Conservation (phyloP, 2,329 filamentous ascomycete species). For the Sclerotinia glacialis region DNA sequence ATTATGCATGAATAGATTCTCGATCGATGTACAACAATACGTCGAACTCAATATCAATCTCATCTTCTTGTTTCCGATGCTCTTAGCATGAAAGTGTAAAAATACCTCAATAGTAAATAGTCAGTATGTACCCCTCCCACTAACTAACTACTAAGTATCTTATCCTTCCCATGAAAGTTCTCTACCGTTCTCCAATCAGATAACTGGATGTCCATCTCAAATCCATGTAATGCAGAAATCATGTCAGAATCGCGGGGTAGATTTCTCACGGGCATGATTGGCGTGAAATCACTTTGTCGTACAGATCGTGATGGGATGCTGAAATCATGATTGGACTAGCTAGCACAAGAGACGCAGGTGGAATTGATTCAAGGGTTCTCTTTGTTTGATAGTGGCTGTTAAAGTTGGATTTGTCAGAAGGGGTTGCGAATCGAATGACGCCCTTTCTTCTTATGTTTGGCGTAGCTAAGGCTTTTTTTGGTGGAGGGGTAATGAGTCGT, state of each 20-base stretch:
- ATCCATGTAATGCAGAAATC: neutral
- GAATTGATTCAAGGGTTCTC: neutral
- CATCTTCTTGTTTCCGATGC: neutral
- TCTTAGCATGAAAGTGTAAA: neutral
- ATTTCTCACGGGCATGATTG: neutral
- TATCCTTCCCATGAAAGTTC: neutral
- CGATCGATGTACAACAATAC: neutral
- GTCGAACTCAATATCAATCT: neutral
- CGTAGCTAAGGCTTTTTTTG: no score
- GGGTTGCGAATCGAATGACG: no score
- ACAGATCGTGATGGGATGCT: neutral
- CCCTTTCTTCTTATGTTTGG: no score
- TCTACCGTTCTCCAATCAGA: neutral
- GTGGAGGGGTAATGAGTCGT: no score
- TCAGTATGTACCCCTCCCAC: no score
- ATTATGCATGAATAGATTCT: neutral
- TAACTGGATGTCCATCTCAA: neutral
- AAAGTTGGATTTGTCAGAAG: slow-evolving; percentile 2
- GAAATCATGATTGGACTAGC: neutral
- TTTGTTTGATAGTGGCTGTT: neutral
- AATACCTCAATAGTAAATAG: no score
- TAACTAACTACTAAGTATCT: neutral
- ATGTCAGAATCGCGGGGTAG: slow-evolving; percentile 8
- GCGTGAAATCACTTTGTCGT: neutral
- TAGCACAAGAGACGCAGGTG: neutral